Percentiles rank a stretch among this genome's conserved stretches.
These are phyloP conservation scores for Zizania palustris DNA, from an alignment of 202 grass and related monocot genomes.

Conservation along the genomic window DNA sequence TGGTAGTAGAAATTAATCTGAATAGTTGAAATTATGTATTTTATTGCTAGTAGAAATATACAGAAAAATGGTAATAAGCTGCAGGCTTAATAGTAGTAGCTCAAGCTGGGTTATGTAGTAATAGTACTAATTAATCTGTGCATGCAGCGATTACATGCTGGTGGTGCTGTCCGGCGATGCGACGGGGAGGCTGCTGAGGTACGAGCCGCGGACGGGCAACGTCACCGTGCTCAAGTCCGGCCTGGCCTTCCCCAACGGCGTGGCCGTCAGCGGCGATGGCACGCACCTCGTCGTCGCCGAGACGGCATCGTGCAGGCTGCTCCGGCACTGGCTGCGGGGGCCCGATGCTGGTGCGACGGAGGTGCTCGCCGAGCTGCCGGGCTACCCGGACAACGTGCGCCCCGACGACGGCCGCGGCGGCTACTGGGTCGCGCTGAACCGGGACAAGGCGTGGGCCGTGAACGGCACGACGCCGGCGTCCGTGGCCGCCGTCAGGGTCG, in stretches of 20 bases:
- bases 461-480: conserved; percentile 26
- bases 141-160: conserved; percentile 63
- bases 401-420: conserved; percentile 32
- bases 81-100: too few species aligned
- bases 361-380: conserved; percentile 68
- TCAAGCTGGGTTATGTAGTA: too few species aligned
- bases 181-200: conserved; percentile 70
- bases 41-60: too few species aligned
- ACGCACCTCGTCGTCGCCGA: conserved; percentile 64
- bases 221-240: conserved; percentile 54
- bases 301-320: conserved; percentile 59
- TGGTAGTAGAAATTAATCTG: too few species aligned
- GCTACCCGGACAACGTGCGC: conserved; percentile 90
- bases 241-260: conserved; percentile 73
- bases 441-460: conserved; percentile 46
- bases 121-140: not conserved
- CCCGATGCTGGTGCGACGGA: conserved; percentile 45
- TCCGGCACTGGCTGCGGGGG: conserved; percentile 73
- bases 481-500: conserved; percentile 59
- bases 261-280: conserved; percentile 66
- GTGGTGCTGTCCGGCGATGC: conserved; percentile 57
- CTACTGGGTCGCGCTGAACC: conserved; percentile 78
- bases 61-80: too few species aligned
- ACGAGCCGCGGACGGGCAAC: conserved; percentile 46
- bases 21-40: too few species aligned